Evolutionary conservation across 192 early-diverging fungal genomes (phyloP).

Genomic region (Chytriomyces confervae): DNA sequence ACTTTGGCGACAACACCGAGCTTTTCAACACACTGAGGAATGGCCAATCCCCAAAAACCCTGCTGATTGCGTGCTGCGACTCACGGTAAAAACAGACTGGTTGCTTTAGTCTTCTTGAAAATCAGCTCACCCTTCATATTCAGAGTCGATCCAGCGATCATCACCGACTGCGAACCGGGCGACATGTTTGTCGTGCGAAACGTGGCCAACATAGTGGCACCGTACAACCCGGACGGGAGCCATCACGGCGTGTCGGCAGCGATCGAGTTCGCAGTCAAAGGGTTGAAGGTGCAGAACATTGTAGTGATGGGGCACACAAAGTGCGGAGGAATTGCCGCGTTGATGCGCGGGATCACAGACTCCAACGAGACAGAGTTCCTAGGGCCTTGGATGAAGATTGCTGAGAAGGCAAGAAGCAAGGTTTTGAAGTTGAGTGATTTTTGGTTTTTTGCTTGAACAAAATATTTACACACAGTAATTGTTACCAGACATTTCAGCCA

Average conservation of each 20-base stretch:
- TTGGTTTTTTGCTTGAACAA: background rate
- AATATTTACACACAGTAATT: background rate
- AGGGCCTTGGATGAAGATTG: slow-evolving; percentile 54
- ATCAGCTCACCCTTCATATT: background rate
- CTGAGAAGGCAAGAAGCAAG: slow-evolving; percentile 43
- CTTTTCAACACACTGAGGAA: slow-evolving; percentile 45
- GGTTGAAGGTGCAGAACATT: slow-evolving; percentile 49
- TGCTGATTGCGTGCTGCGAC: slow-evolving; percentile 57
- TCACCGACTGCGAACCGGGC: slow-evolving; percentile 59
- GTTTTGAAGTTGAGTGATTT: slow-evolving; percentile 36
- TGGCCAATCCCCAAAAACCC: slow-evolving; percentile 53
- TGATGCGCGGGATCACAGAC: slow-evolving; percentile 39
- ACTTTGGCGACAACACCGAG: slow-evolving; percentile 45
- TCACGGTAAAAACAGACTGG: slow-evolving; percentile 25
- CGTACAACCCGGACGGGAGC: slow-evolving; percentile 44
- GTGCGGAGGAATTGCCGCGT: slow-evolving; percentile 52
- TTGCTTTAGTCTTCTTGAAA: background rate
- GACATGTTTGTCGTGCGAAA: slow-evolving; percentile 58
- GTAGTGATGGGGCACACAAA: slow-evolving; percentile 54
- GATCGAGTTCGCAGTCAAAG: slow-evolving; percentile 55
- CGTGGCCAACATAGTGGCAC: slow-evolving; percentile 54
- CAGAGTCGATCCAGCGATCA: slow-evolving; percentile 56
- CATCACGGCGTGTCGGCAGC: slow-evolving; percentile 52
- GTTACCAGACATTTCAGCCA: slow-evolving; percentile 20
- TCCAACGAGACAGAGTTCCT: slow-evolving; percentile 46